These are phyloP conservation scores for Nigrograna mackinnonii DNA, from an alignment of 2,329 filamentous ascomycete species.

Conservation along the genomic window DNA sequence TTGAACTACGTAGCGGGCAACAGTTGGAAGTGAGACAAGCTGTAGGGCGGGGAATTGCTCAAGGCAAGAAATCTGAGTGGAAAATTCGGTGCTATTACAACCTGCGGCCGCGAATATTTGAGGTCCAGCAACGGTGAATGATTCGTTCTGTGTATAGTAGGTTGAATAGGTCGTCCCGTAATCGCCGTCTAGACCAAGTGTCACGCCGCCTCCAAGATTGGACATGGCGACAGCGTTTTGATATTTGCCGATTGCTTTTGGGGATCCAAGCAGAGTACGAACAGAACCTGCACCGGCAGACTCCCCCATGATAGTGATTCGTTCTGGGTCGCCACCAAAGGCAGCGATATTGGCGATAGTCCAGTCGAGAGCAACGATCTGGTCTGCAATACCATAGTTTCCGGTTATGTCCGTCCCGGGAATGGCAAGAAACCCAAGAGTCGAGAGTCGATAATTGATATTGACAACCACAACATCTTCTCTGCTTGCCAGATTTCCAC, in stretches of 20 bases:
- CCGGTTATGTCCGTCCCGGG: constrained; percentile 59
- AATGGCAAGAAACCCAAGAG: constrained; percentile 62
- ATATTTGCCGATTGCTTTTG: constrained; percentile 51
- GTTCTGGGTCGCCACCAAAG: constrained; percentile 53
- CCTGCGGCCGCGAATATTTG: constrained; percentile 56
- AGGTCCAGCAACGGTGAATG: constrained; percentile 53
- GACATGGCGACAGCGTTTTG: constrained; percentile 54
- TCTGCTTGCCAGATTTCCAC: constrained; percentile 60
- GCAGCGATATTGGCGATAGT: constrained; percentile 48
- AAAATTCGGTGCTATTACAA: constrained; percentile 52
- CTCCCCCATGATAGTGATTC: constrained; percentile 52
- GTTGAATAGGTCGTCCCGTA: constrained; percentile 62
- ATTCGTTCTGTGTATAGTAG: constrained; percentile 61
- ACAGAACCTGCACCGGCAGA: constrained; percentile 61
- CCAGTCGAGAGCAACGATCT: constrained; percentile 55
- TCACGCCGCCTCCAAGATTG: constrained; percentile 60
- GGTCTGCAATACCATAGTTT: constrained; percentile 58
- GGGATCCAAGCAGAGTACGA: constrained; percentile 57
- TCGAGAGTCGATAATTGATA: constrained; percentile 64
- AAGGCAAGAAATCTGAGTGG: constrained; percentile 58
- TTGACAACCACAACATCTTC: constrained; percentile 63
- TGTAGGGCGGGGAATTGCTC: constrained; percentile 49
- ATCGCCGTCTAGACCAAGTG: constrained; percentile 57
- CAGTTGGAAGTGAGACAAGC: constrained; percentile 44
- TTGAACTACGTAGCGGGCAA: constrained; percentile 59